Conservation (phyloP, 129 eudicot genomes). For the Oenanthe sinensis region DNA sequence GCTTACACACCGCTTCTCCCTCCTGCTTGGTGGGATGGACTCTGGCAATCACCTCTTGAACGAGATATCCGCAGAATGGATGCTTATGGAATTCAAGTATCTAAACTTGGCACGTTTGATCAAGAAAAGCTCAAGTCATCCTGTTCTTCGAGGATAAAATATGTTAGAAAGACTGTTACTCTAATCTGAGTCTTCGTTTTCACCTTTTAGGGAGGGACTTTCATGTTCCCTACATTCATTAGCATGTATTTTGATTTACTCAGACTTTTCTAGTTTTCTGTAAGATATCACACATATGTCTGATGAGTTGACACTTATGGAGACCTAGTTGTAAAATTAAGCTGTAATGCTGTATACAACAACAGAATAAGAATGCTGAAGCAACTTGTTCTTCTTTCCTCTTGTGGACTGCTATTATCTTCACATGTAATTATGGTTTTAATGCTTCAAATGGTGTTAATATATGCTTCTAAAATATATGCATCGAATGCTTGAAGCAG, state of each 20-base stretch:
- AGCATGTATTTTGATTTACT: background rate
- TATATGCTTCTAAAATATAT: too few species aligned
- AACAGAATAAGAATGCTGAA: background rate
- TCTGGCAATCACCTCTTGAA: constrained; percentile 78
- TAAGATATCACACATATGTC: background rate
- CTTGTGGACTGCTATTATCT: background rate
- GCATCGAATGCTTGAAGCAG: too few species aligned
- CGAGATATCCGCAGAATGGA: constrained; percentile 61
- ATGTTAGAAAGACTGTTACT: constrained; percentile 14
- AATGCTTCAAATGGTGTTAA: background rate
- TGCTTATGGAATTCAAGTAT: constrained; percentile 53
- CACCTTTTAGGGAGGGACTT: background rate
- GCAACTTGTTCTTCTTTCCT: background rate
- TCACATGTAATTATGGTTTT: background rate
- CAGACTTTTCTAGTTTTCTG: background rate
- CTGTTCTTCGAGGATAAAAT: constrained; percentile 43
- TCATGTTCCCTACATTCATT: background rate
- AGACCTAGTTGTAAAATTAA: background rate
- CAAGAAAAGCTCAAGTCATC: constrained; percentile 31
- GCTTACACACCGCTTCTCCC: constrained; percentile 77
- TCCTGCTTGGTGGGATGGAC: constrained; percentile 92
- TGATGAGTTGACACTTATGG: background rate
- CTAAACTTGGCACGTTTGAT: constrained; percentile 70
- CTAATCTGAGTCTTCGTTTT: constrained; percentile 21
- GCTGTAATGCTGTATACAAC: constrained; percentile 1